phyloP scores from a whole-genome alignment of 768 basidiomycete species.

The Termitomyces sp. region DNA sequence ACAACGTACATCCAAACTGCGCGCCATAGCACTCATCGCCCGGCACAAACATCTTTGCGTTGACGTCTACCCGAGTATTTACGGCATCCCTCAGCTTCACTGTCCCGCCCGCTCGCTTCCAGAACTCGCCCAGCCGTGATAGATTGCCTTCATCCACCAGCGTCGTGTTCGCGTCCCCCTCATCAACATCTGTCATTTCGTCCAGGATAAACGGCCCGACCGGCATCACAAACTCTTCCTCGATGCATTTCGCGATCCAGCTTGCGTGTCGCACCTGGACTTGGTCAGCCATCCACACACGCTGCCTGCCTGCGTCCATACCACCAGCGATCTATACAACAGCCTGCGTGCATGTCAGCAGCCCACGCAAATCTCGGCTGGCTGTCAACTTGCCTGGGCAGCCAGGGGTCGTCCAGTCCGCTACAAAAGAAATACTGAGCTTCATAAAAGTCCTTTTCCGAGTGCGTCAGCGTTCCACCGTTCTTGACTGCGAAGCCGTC shows the following conservation, averaged over 20 bases:
- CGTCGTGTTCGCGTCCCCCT: too few species aligned
- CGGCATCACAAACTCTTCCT: constrained; percentile 30
- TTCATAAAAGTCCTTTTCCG: constrained; percentile 25
- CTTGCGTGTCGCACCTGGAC: constrained; percentile 30
- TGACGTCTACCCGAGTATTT: neutral
- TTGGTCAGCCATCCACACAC: too few species aligned
- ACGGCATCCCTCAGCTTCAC: constrained; percentile 10
- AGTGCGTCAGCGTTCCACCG: constrained; percentile 31
- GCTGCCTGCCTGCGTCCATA: constrained; percentile 10
- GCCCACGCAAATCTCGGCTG: too few species aligned
- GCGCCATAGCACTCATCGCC: constrained; percentile 7
- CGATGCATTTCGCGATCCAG: constrained; percentile 31
- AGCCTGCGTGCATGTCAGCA: constrained; percentile 15
- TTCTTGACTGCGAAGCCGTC: constrained; percentile 21
- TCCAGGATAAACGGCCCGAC: constrained; percentile 32
- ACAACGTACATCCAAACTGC: constrained; percentile 4
- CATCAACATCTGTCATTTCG: too few species aligned
- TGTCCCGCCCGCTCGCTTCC: constrained; percentile 9
- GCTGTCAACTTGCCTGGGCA: constrained; percentile 30
- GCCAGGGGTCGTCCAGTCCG: constrained; percentile 30
- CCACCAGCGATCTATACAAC: constrained; percentile 24
- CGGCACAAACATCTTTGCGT: constrained; percentile 5
- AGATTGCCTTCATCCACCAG: neutral
- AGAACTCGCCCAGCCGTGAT: constrained; percentile 1
- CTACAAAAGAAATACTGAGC: constrained; percentile 34